Evolutionary conservation across 2,329 filamentous ascomycete genomes (phyloP), one percentile per base, ranked within the genome.

Genomic region (Phialophora chinensis): DNA sequence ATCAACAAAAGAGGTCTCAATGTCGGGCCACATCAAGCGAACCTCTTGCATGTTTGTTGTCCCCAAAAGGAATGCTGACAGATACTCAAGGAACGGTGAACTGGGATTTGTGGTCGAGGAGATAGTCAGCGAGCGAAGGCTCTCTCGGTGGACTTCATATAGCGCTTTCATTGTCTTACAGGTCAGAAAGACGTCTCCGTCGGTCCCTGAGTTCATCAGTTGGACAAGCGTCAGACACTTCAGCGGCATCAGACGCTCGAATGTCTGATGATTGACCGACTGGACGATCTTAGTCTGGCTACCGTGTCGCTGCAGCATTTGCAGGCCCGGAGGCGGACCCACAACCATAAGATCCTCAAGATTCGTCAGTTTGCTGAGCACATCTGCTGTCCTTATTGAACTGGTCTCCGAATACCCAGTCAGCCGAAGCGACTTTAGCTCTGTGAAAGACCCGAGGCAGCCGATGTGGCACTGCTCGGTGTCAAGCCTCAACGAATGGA

Each of bases 341-440:
- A 44, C 38, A 31, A 69, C 47, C 8, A 42, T 17, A 4, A 70
- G 60, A 17, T 58, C 49, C 52, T 66, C 58, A 23, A 70, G 60
- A 23, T 27, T 58, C 7, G 23, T 60, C 55, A 68, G 31, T 20
- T 44, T 49, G 59, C 56, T 60, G 23, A 66, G 53, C 20, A 63
- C 50, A 23, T 66, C 60, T 23, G 60, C 49, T 2, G 60, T 59
- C 14, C 47, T 55, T 17, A 44, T 29, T 10, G 59, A 11, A 35
- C 53, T 56, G 8, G 62, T 68, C 38, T 64, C 62, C 2, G 68
- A 70, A 27, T 58, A 68, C 12, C 62, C 68, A 23, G 62, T 54
- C 11, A 66, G 4, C 4, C 52, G 56, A 11, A 70, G 53, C 5
- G 55, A 27, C 8, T 35, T 38, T 25, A 70, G 33, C 12, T 61